A percentile compares a stretch with the other conserved stretches of the same genome.
phyloP scores from a whole-genome alignment of 805 yeast species.

The Metschnikowia vanudenii region DNA sequence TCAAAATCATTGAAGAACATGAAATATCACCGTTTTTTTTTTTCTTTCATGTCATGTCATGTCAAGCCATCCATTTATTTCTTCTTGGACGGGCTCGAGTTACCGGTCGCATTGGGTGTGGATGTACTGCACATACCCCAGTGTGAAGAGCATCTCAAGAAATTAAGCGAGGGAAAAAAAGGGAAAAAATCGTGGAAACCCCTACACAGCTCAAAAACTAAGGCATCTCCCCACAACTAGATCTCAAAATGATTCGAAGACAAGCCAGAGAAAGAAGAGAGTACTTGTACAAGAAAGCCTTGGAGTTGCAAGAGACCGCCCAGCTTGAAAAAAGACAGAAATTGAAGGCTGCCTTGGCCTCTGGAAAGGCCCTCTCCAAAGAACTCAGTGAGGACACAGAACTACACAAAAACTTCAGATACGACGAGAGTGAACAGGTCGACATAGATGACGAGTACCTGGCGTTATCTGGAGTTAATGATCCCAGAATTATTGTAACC shows the following conservation, averaged over 20 bases:
- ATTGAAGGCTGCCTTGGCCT: conserved; percentile 81
- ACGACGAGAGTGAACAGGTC: conserved; percentile 73
- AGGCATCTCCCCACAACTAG: neutral
- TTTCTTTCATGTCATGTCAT: no score
- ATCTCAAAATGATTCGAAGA: conserved; percentile 62
- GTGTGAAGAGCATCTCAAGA: conserved; percentile 7
- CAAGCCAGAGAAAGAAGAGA: conserved; percentile 97
- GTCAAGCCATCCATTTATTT: no score
- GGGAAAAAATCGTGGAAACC: neutral
- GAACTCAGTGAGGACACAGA: conserved; percentile 86
- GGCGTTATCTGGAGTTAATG: conserved; percentile 80
- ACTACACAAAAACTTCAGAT: conserved; percentile 77
- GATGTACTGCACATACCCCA: conserved; percentile 1
- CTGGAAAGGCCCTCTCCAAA: conserved; percentile 86
- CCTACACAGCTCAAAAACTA: no score
- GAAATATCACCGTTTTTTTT: no score
- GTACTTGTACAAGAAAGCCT: conserved; percentile 83
- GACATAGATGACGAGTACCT: conserved; percentile 90
- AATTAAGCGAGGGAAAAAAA: conserved; percentile 1
- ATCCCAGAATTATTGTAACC: conserved; percentile 88
- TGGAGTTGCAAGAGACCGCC: conserved; percentile 85
- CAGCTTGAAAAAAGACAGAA: conserved; percentile 83
- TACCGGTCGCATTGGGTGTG: neutral
- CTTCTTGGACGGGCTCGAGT: no score
- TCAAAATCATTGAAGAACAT: no score